Evolutionary conservation across 2,329 filamentous ascomycete genomes (phyloP).

Genomic region (Fusarium annulatum): DNA sequence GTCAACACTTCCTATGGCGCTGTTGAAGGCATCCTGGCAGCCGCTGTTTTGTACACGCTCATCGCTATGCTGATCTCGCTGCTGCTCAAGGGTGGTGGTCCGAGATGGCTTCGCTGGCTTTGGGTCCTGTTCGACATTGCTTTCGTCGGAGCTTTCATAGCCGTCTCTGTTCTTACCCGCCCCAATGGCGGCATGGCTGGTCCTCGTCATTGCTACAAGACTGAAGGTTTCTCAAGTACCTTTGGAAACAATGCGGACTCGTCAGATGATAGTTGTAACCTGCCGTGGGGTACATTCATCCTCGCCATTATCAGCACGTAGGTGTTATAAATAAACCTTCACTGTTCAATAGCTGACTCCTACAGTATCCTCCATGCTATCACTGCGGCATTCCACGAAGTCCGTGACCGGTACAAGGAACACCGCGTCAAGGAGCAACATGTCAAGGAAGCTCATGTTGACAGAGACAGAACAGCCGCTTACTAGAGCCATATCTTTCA

Average conservation of each 20-base stretch:
- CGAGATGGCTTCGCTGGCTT: conserved; percentile 24
- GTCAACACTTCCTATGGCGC: conserved; percentile 18
- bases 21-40: conserved; percentile 34
- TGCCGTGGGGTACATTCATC: conserved; percentile 28
- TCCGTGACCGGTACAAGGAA: neutral
- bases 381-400: conserved; percentile 23
- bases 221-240: neutral
- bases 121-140: conserved; percentile 18
- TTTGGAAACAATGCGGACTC: neutral
- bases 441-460: neutral
- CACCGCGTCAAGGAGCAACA: neutral
- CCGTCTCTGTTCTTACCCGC: conserved; percentile 15
- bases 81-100: conserved; percentile 16
- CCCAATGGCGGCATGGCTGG: conserved; percentile 13
- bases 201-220: conserved; percentile 4
- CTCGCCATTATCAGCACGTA: conserved; percentile 30
- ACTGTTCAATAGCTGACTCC: no score
- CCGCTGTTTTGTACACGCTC: conserved; percentile 30
- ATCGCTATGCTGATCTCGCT: conserved; percentile 16
- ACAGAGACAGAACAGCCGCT: neutral
- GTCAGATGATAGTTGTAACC: conserved; percentile 1
- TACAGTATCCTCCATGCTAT: neutral
- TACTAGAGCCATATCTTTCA: neutral
- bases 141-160: conserved; percentile 19
- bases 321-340: neutral